These are phyloP conservation scores for Platismatia glauca DNA, from an alignment of 495 filamentous ascomycete genomes.

Conservation along the genomic window DNA sequence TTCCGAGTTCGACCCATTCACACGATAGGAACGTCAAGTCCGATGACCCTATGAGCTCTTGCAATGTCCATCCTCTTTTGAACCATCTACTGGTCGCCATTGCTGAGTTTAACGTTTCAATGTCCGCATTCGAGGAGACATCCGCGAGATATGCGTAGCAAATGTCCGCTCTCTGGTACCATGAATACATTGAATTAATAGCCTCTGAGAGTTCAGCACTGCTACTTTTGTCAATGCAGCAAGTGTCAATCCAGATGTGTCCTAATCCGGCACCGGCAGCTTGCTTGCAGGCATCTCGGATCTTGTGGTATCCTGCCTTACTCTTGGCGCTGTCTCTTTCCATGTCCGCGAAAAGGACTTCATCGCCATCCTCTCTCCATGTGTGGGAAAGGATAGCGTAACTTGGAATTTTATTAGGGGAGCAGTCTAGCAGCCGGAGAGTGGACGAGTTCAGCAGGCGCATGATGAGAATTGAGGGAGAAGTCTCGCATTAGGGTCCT, in stretches of 20 bases:
- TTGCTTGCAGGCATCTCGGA: conserved; percentile 25
- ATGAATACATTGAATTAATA: conserved; percentile 26
- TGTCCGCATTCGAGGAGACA: conserved; percentile 6
- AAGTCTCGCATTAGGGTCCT: not conserved
- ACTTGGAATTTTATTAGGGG: conserved; percentile 10
- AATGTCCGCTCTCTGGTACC: conserved; percentile 24
- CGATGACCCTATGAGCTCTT: conserved; percentile 31
- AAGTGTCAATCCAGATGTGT: conserved; percentile 37
- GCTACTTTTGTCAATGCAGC: conserved; percentile 35
- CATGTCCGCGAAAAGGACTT: conserved; percentile 24
- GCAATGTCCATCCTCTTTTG: conserved; percentile 35
- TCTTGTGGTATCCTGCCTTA: conserved; percentile 27
- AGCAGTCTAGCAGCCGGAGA: not conserved
- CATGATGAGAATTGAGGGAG: conserved; percentile 1
- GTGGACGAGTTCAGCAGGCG: conserved; percentile 18
- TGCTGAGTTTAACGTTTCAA: not conserved
- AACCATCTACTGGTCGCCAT: conserved; percentile 29
- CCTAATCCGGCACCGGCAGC: conserved; percentile 15
- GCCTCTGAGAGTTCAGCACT: conserved; percentile 33
- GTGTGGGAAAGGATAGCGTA: conserved; percentile 29
- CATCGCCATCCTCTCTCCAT: conserved; percentile 19
- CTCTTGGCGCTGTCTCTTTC: conserved; percentile 12
- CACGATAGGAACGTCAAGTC: conserved; percentile 22
- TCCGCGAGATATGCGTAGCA: conserved; percentile 31
- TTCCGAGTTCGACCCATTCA: conserved; percentile 24